phyloP scores from a whole-genome alignment of 768 basidiomycete genomes.

The Termitomyces eurrhizus region DNA sequence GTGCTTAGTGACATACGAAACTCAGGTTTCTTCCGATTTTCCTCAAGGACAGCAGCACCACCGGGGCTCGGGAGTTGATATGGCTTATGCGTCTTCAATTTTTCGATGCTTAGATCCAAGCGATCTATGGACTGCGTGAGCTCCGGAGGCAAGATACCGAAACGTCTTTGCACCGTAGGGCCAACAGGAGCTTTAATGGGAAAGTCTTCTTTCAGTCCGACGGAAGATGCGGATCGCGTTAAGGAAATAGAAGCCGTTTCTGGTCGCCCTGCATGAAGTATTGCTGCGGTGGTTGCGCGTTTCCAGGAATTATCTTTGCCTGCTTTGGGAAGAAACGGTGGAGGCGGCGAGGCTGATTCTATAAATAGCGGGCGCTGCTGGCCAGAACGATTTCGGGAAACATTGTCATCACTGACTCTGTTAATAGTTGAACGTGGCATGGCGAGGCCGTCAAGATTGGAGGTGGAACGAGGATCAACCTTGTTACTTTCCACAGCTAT shows the following conservation, averaged over 20 bases:
- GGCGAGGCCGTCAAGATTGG: neutral
- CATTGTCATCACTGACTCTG: neutral
- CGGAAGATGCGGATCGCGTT: neutral
- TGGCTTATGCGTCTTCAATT: conserved; percentile 27
- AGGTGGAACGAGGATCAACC: neutral
- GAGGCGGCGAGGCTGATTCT: neutral
- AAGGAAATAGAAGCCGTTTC: neutral
- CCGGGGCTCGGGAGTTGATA: conserved; percentile 15
- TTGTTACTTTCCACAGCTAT: neutral
- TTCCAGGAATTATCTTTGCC: conserved; percentile 6
- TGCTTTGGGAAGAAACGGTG: neutral
- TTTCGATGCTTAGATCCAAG: conserved; percentile 29
- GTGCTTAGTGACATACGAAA: conserved; percentile 5
- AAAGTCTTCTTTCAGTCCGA: neutral
- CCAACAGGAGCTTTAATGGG: neutral
- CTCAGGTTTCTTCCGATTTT: conserved; percentile 1
- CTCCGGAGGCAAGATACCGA: conserved; percentile 11
- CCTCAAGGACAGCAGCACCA: neutral
- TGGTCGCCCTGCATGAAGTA: neutral
- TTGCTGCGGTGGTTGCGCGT: conserved; percentile 7
- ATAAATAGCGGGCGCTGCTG: neutral
- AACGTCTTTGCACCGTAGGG: neutral
- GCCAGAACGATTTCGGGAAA: neutral
- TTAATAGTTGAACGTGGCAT: neutral
- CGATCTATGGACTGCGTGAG: conserved; percentile 28